Base-by-base conservation (phyloP, 257 asterid species). In the Solanum clarkiae region DNA sequence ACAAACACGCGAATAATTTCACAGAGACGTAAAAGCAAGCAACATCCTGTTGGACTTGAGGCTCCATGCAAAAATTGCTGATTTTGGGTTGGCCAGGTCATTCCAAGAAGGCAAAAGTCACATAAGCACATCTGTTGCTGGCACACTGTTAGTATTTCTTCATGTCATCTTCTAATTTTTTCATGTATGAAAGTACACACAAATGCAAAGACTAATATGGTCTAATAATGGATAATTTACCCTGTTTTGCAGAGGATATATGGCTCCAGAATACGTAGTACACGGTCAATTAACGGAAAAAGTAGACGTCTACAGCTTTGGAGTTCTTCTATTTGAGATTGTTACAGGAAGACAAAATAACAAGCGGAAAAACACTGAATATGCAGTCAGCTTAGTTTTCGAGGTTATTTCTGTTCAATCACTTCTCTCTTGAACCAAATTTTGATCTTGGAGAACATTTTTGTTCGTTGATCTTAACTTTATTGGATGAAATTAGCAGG, bases 91-190 rank as follows among this genome's bases (percentile, higher is more conserved):
- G 66, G 93, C 88, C 0, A 91, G 92, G 36, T 91, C 90, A 60
- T 88, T 91, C 70, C 91, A 89, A 86, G 92, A 85, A 68, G 92
- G 89, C 85, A 81, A 91, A 87, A 91, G 92, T 85, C 93, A 89
- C 83, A 86, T 89, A 71, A 91, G 92, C 80, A 91, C 92, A 12
- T 91, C 85, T 22, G 84, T 91, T 83, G 93, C 93, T 12, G 92
- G 92, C 80, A 91, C 90, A 32, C 70, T 91, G 93, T 90, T 29
- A 85, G 92, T 74, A 36, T 8, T 10, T 62, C 69, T 62, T 62
- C 16, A 0, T 22, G 36, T 62, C 69, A 62, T 62, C 36, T 22
- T 60, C 2, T 10, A 60, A 17, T 8, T 60, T 4, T 9, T n/a
- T 36, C 40, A 4, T 3, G 15, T 3, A 14, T 60, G n/a, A 32